These are phyloP conservation scores for Gentiana macrophylla DNA, from an alignment of 257 asterid species.

Conservation along the genomic window DNA sequence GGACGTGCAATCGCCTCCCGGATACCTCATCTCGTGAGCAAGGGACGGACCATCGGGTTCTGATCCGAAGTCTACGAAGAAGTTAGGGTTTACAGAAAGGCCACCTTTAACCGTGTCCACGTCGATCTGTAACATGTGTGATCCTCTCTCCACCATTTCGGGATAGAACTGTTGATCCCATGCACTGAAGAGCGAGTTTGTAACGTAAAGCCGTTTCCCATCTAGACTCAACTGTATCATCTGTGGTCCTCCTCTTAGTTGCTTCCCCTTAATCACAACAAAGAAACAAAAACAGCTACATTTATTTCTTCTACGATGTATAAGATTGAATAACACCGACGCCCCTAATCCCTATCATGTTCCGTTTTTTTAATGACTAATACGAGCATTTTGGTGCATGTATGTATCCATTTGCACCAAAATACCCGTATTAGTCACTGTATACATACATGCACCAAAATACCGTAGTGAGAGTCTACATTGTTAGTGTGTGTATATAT, in stretches of 20 bases:
- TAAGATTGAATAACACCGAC: no score
- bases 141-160: constrained; percentile 63
- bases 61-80: constrained; percentile 75
- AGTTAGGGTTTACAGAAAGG: constrained; percentile 49
- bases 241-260: constrained; percentile 89
- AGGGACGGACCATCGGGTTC: constrained; percentile 93
- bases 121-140: constrained; percentile 74
- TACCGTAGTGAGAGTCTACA: no score
- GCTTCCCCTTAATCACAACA: constrained; percentile 38
- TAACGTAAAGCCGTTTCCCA: constrained; percentile 74
- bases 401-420: no score
- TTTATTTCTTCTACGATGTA: no score
- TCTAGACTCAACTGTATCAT: constrained; percentile 97
- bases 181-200: constrained; percentile 82
- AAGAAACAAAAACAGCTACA: background rate
- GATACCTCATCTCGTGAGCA: constrained; percentile 96
- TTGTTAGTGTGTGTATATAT: no score
- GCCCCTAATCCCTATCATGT: no score
- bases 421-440: no score
- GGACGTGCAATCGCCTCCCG: constrained; percentile 98
- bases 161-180: constrained; percentile 96
- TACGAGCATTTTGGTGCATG: no score
- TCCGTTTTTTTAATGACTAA: no score
- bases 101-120: constrained; percentile 78
- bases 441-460: no score